phyloP scores from a whole-genome alignment of 805 yeast genomes.

The Myxozyma lipomycoides region DNA sequence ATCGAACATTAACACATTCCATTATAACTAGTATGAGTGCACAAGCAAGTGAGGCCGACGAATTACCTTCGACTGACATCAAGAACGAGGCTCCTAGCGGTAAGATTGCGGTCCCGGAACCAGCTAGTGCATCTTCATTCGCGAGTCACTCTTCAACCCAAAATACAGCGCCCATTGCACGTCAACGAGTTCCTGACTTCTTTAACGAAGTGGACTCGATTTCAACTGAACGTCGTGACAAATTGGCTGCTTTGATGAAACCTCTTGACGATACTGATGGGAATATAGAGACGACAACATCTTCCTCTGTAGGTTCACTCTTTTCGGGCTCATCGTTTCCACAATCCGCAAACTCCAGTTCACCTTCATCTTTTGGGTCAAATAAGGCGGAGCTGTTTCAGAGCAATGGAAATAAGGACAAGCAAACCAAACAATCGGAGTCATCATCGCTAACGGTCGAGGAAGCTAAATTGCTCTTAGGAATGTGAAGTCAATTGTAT shows the following conservation, averaged over 20 bases:
- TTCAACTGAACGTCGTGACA: neutral
- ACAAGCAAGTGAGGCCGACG: neutral
- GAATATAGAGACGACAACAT: neutral
- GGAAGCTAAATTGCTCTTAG: conserved; percentile 21
- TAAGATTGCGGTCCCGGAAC: neutral
- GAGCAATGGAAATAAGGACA: neutral
- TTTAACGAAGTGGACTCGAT: neutral
- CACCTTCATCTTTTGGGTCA: conserved; percentile 7
- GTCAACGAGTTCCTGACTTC: too few species aligned
- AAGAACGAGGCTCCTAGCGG: neutral
- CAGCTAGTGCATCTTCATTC: neutral
- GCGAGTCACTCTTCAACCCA: neutral
- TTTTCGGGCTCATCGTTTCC: neutral
- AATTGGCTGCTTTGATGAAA: neutral
- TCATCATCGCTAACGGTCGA: conserved; percentile 14
- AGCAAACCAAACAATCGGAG: neutral
- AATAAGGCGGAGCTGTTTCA: neutral
- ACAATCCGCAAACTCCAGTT: neutral
- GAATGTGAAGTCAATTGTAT: conserved; percentile 4
- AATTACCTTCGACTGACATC: neutral
- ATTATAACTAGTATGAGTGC: too few species aligned
- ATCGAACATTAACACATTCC: conserved; percentile 1
- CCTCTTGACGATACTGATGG: neutral
- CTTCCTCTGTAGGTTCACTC: neutral
- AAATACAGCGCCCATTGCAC: neutral